Conservation (phyloP, 345 rosid species). For the Sonneratia alba region DNA sequence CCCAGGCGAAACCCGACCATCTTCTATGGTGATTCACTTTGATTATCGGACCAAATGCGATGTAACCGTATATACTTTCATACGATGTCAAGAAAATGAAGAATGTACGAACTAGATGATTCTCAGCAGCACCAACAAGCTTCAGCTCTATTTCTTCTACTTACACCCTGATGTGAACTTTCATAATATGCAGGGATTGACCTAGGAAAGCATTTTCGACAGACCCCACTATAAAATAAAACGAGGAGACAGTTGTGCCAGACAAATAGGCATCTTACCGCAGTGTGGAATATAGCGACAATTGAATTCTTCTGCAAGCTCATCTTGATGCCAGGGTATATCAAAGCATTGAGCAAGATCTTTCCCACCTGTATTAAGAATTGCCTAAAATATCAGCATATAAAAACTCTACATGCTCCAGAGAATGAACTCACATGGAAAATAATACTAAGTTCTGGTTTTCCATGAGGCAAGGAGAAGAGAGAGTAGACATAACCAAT, state of each 20-base stretch:
- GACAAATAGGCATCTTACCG: slow-evolving; percentile 31
- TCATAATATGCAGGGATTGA: background rate
- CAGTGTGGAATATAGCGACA: slow-evolving; percentile 80
- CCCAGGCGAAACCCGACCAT: background rate
- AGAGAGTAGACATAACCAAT: background rate
- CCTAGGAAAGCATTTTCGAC: background rate
- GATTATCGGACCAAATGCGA: background rate
- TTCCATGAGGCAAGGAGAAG: background rate
- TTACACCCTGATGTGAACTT: background rate
- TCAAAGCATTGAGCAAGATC: slow-evolving; percentile 73
- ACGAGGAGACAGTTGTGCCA: background rate
- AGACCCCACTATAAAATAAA: background rate
- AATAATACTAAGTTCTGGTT: background rate
- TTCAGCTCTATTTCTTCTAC: background rate
- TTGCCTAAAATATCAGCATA: background rate
- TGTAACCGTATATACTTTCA: background rate
- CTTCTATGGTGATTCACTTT: background rate
- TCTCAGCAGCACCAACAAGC: background rate
- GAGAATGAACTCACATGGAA: background rate
- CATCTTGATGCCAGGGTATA: slow-evolving; percentile 86
- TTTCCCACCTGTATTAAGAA: slow-evolving; percentile 59
- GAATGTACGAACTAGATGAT: background rate
- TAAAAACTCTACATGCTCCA: background rate
- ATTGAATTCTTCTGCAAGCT: slow-evolving; percentile 67
- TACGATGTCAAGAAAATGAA: background rate